A percentile compares a stretch with the other conserved stretches of the same genome.
Conservation (phyloP, 2,329 filamentous ascomycete genomes). For the Colletotrichum kahawae region DNA sequence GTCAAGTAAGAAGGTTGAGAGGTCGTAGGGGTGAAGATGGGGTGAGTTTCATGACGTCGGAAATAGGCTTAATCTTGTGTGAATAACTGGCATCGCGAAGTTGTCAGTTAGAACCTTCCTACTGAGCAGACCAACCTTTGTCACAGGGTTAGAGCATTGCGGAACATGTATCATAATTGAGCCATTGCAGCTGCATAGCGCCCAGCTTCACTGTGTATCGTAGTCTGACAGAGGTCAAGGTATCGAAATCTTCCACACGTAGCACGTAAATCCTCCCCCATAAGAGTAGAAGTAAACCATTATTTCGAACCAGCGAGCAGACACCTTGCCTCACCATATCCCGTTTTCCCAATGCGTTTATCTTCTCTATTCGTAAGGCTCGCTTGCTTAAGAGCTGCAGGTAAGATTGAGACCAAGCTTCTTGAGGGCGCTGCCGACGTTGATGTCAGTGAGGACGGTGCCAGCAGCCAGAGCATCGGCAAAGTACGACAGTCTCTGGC, state of each 20-base stretch:
- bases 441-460: conserved; percentile 57
- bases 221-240: not conserved
- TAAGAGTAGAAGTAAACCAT: not conserved
- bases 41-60: not conserved
- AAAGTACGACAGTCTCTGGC: conserved; percentile 60
- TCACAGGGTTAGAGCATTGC: not conserved
- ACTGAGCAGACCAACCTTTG: not conserved
- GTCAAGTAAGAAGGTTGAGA: not conserved
- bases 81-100: not conserved
- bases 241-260: not conserved
- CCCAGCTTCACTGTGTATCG: not conserved
- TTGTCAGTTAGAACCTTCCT: not conserved
- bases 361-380: not conserved
- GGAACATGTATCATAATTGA: not conserved
- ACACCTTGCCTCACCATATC: not conserved
- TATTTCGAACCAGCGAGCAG: not conserved
- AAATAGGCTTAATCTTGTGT: not conserved
- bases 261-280: not conserved
- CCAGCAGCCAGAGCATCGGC: conserved; percentile 56
- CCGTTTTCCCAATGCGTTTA: not conserved
- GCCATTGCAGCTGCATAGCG: not conserved
- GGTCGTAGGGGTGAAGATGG: not conserved
- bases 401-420: conserved; percentile 27
- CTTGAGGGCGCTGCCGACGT: conserved; percentile 42
- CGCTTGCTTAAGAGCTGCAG: not conserved